phyloP scores from a whole-genome alignment of 768 basidiomycete species.

The Tricholoma matsutake region DNA sequence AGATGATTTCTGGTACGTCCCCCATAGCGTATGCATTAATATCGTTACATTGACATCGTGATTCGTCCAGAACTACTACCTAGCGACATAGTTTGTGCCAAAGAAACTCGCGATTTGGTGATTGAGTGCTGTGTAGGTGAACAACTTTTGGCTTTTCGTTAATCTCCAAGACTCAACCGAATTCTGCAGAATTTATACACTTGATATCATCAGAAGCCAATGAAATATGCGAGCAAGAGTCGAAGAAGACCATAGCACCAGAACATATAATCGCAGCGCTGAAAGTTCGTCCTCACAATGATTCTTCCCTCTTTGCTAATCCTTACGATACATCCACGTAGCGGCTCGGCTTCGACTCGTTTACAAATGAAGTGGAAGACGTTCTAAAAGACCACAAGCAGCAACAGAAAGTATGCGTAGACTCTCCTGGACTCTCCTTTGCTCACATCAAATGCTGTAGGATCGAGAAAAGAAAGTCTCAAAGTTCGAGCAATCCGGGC shows the following conservation, averaged over 20 bases:
- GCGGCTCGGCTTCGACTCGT: slow-evolving; percentile 91
- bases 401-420: slow-evolving; percentile 73
- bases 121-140: slow-evolving; percentile 99
- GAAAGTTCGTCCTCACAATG: slow-evolving; percentile 50
- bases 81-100: slow-evolving; percentile 82
- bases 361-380: slow-evolving; percentile 86
- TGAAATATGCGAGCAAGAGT: slow-evolving; percentile 96
- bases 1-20: slow-evolving; percentile 85
- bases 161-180: slow-evolving; percentile 2
- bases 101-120: slow-evolving; percentile 95
- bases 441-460: slow-evolving; percentile 32
- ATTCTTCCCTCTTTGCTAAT: slow-evolving; percentile 5
- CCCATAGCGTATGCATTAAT: slow-evolving; percentile 5
- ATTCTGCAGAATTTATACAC: slow-evolving; percentile 88
- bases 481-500: slow-evolving; percentile 81
- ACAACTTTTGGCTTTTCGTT: slow-evolving; percentile 30
- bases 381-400: slow-evolving; percentile 96
- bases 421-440: not conserved
- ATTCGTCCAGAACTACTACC: slow-evolving; percentile 78
- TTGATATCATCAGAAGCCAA: slow-evolving; percentile 97
- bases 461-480: slow-evolving; percentile 92
- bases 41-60: slow-evolving; percentile 4
- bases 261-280: slow-evolving; percentile 94
- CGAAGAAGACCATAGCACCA: slow-evolving; percentile 98
- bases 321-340: slow-evolving; percentile 27